These are phyloP conservation scores for Quercus parvula DNA, from an alignment of 306 rosid species.

Conservation along the genomic window DNA sequence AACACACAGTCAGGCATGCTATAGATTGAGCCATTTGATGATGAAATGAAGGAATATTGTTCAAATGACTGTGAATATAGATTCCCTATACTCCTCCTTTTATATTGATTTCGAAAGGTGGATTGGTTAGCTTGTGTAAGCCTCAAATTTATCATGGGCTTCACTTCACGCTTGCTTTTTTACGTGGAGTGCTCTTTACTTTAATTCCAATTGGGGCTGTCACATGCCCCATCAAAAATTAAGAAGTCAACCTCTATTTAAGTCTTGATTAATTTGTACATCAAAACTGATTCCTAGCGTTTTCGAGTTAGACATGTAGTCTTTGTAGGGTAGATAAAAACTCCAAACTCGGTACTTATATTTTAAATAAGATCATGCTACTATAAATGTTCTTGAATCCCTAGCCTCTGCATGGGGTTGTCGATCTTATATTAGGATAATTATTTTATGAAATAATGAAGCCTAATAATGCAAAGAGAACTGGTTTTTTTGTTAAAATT, in stretches of 20 bases:
- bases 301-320: background rate
- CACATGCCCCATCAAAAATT: background rate
- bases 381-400: background rate
- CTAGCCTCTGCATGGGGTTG: no score
- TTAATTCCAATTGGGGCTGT: background rate
- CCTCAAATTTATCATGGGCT: background rate
- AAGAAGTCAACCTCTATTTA: background rate
- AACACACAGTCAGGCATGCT: constrained; percentile 2
- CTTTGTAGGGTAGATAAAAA: background rate
- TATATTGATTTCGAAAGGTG: background rate
- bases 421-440: no score
- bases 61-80: background rate
- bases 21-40: background rate
- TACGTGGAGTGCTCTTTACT: background rate
- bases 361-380: background rate
- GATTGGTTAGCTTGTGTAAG: background rate
- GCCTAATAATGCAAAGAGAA: no score
- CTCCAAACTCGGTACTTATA: background rate
- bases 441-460: no score
- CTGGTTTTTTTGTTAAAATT: no score
- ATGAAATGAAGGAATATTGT: background rate
- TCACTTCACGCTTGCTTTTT: background rate
- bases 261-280: background rate
- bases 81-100: background rate
- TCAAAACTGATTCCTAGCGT: background rate